Evolutionary conservation across 2,329 filamentous ascomycete genomes (phyloP), one percentile per base, ranked within the genome.

Genomic region (Myriangium duriaei): DNA sequence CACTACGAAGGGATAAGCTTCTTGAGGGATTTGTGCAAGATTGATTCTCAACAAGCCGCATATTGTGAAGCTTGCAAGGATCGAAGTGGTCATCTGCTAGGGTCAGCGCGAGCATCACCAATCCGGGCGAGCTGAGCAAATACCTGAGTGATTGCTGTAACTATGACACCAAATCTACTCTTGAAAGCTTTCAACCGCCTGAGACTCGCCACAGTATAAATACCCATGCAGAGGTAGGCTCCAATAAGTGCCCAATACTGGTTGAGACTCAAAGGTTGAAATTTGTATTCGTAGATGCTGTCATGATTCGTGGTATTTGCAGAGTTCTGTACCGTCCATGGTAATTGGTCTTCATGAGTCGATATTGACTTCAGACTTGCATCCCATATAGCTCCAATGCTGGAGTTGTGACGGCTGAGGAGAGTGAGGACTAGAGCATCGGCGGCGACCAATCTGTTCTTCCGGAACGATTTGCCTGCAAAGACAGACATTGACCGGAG

Each of bases 381-480:
- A 45, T 81, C 71, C 81, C 81, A 88, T 39, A 72, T 63, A 13
- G 63, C 62, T 17, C 74, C 79, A 5, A 83, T 64, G 1, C 69
- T 72, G 0, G 79, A 77, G 48, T 78, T 71, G 21, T 71, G 67
- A 26, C 71, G 71, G 51, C 86, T 79, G 42, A 87, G 70, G 5
- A 88, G 60, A 5, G 81, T 86, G 42, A 88, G 76, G 39, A 88
- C 81, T 4, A 88, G 64, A 2, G 82, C 79, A 60, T 88, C 82
- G 1, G 79, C 81, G 4, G 80, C 80, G 15, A 77, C 63, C 2
- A 88, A 65, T 37, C 65, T 70, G 9, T 74, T 70, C 40, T 81
- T 73, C 40, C 77, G 70, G 47, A 85, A 87, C 3, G 70, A 68
- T 52, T 87, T 86, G n/a, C 82, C 82, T 41, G 81, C 83, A 48